Evolutionary conservation across 768 basidiomycete genomes (phyloP), one percentile per base, ranked within the genome.

Genomic region (Pulveroboletus frians): DNA sequence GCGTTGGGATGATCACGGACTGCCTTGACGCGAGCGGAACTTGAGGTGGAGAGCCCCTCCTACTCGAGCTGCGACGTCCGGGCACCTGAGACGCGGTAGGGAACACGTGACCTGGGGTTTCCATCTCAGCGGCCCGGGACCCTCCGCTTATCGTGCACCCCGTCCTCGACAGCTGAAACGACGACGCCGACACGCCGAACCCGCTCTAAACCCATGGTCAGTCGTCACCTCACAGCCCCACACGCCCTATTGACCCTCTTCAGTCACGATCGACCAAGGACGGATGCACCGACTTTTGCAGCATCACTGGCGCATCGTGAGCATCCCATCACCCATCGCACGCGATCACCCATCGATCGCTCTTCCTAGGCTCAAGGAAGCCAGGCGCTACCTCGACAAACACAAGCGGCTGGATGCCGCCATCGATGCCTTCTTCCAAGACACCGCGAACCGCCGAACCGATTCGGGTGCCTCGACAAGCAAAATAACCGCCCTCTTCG

Each of bases 401-500:
- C 74, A 86, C 69, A 82, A 80, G 57, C 78, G 81, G 32, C 67
- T 87, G 37, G 88, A 91, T 47, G 65, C 73, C n/a, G 88, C 88
- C 20, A 69, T 88, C 39, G 84, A 90, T 63, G 80, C 84, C 1
- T 91, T 74, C 64, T 87, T 78, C 69, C 80, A 77, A 56, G 78
- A 85, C 46, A 38, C 47, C 17, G 48, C 46, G 1, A 23, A 9
- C 11, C 51, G 60, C 17, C 45, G 52, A 15, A 3, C 42, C 1
- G 57, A 54, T 0, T 27, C 52, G 1, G 59, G 63, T 8, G 73
- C 76, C 7, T 81, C 79, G 8, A 74, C 76, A 11, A 75, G 73
- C 69, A 84, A 78, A 56, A 64, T 88, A 23, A 71, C 65, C 21
- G 54, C 70, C 5, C 62, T 88, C 5, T 90, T 88, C 59, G 80